Evolutionary conservation across 345 rosid species (phyloP).

Genomic region (Citrus maxima): DNA sequence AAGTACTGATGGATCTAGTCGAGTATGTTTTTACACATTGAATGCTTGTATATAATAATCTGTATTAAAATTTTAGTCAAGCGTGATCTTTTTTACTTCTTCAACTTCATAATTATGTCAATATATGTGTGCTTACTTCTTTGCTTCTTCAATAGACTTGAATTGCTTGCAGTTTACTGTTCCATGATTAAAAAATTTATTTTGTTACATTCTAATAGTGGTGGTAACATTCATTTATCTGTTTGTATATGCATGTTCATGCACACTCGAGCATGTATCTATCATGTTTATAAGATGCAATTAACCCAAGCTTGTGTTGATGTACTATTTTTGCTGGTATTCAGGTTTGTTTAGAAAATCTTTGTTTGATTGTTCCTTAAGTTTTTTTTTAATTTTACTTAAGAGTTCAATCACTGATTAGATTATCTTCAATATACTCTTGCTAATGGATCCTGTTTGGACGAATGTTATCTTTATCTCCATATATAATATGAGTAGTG

Average conservation of each 20-base stretch:
- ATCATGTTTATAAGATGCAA: neutral
- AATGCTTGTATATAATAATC: neutral
- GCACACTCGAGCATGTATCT: neutral
- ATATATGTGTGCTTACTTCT: neutral
- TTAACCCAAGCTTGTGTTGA: neutral
- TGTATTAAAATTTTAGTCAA: neutral
- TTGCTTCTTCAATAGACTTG: neutral
- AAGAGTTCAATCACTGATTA: neutral
- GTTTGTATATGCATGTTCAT: neutral
- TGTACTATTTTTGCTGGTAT: neutral
- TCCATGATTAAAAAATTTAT: neutral
- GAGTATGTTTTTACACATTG: constrained; percentile 38
- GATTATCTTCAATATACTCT: neutral
- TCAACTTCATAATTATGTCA: neutral
- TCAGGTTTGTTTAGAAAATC: neutral
- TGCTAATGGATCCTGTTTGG: neutral
- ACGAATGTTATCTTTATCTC: neutral
- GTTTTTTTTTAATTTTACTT: neutral
- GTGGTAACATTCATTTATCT: neutral
- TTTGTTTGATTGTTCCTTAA: neutral
- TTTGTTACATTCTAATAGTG: neutral
- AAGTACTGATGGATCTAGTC: constrained; percentile 41
- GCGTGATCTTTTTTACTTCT: neutral
- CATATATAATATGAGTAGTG: neutral
- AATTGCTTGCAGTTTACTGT: neutral